Conservation (phyloP, 805 yeast genomes). For the Kluyveromyces siamensis region DNA sequence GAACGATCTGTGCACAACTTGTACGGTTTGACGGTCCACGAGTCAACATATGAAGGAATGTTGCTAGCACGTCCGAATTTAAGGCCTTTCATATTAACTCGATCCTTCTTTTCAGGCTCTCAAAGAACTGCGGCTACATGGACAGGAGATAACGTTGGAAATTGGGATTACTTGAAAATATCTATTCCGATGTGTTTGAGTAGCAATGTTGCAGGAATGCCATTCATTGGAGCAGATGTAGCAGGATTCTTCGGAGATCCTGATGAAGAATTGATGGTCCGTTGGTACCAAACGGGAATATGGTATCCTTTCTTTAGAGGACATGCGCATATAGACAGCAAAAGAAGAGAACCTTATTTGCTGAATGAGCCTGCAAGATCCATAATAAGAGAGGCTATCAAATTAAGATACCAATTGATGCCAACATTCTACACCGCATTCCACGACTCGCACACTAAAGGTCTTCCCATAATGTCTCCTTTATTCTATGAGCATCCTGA, state of each 20-base stretch:
- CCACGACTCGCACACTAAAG: conserved; percentile 47
- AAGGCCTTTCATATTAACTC: conserved; percentile 81
- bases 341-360: conserved; percentile 89
- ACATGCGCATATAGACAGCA: conserved; percentile 91
- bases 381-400: conserved; percentile 59
- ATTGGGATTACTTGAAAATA: conserved; percentile 75
- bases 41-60: conserved; percentile 67
- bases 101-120: conserved; percentile 85
- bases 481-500: conserved; percentile 48
- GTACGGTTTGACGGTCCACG: conserved; percentile 72
- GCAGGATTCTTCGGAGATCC: conserved; percentile 97
- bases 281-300: conserved; percentile 96
- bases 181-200: conserved; percentile 87
- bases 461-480: conserved; percentile 67
- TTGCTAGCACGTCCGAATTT: conserved; percentile 31
- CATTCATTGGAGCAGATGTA: conserved; percentile 92
- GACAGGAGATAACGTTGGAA: conserved; percentile 96
- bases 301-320: conserved; percentile 97
- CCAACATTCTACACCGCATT: conserved; percentile 80
- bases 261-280: conserved; percentile 59
- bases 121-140: conserved; percentile 90
- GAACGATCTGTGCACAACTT: conserved; percentile 87
- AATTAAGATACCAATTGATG: conserved; percentile 62
- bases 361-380: conserved; percentile 65
- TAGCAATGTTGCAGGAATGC: conserved; percentile 74